Percentiles rank a stretch among this genome's conserved stretches.
phyloP scores from a whole-genome alignment of 345 rosid genomes.

The Ailanthus altissimus region DNA sequence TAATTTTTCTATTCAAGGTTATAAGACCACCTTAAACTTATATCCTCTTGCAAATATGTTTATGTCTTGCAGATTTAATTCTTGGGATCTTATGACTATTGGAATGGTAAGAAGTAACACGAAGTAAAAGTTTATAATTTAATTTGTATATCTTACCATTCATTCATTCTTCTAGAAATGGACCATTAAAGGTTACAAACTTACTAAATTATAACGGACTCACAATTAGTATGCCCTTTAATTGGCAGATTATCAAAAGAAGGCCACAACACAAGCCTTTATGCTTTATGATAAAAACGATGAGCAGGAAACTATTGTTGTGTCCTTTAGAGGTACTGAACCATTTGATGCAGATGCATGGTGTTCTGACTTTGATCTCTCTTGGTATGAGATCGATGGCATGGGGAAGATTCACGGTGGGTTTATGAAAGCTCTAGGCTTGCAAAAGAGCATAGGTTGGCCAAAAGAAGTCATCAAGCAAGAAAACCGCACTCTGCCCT shows the following conservation, averaged over 20 bases:
- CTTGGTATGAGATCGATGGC: constrained; percentile 65
- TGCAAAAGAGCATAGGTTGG: constrained; percentile 61
- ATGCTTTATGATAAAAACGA: constrained; percentile 41
- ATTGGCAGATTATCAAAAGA: constrained; percentile 52
- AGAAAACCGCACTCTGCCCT: constrained; percentile 26
- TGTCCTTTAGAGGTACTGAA: constrained; percentile 72
- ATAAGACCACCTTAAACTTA: neutral
- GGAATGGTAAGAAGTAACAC: constrained; percentile 56
- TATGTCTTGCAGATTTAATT: constrained; percentile 50
- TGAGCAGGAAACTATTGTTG: constrained; percentile 45
- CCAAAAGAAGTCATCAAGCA: constrained; percentile 36
- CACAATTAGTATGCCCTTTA: no score
- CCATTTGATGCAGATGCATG: constrained; percentile 65
- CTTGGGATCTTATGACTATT: constrained; percentile 54
- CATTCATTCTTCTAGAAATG: no score
- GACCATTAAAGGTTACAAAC: no score
- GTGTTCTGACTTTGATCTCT: constrained; percentile 70
- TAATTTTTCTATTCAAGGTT: neutral
- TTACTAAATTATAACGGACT: no score
- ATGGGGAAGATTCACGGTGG: constrained; percentile 76
- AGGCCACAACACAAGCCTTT: constrained; percentile 62
- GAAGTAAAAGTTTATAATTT: no score
- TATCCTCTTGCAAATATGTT: neutral
- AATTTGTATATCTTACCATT: neutral
- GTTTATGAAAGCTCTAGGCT: constrained; percentile 77